These are phyloP conservation scores for Zopfochytrium polystomum DNA, from an alignment of 371 early-diverging fungal species.

Conservation along the genomic window DNA sequence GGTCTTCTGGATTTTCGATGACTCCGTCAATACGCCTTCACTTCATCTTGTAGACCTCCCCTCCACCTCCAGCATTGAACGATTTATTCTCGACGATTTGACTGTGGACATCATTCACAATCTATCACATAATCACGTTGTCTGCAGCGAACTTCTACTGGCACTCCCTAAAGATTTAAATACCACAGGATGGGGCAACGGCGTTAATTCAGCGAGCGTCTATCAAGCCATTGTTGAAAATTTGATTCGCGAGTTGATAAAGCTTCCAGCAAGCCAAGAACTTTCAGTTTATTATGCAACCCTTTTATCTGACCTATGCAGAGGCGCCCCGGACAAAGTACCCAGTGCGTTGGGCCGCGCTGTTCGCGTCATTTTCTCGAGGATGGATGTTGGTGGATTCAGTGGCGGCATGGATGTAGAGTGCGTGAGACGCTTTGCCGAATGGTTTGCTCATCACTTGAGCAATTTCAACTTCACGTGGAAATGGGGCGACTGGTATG, in stretches of 20 bases:
- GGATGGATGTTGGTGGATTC: slow-evolving; percentile 41
- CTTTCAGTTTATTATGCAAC: slow-evolving; percentile 76
- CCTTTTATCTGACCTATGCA: slow-evolving; percentile 77
- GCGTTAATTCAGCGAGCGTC: too few species aligned
- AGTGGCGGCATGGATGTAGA: slow-evolving; percentile 75
- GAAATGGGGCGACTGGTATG: slow-evolving; percentile 84
- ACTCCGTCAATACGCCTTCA: slow-evolving; percentile 37
- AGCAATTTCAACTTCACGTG: slow-evolving; percentile 90
- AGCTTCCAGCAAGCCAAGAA: slow-evolving; percentile 64
- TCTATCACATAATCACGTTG: slow-evolving; percentile 55
- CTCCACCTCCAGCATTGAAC: slow-evolving; percentile 53
- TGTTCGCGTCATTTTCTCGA: slow-evolving; percentile 60
- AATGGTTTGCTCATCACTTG: slow-evolving; percentile 86
- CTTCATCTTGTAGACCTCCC: slow-evolving; percentile 37
- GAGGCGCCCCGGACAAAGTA: slow-evolving; percentile 62
- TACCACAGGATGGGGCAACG: slow-evolving; percentile 14
- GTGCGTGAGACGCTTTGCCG: slow-evolving; percentile 71
- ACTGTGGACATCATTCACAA: slow-evolving; percentile 72
- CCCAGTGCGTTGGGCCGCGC: slow-evolving; percentile 64
- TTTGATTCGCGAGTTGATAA: slow-evolving; percentile 66
- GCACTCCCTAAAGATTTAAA: slow-evolving; percentile 27
- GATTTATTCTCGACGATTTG: slow-evolving; percentile 76
- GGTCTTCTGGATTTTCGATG: slow-evolving; percentile 44
- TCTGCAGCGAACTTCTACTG: slow-evolving; percentile 33
- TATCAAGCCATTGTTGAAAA: slow-evolving; percentile 56